phyloP scores from a whole-genome alignment of 139 green algal genomes.

The Trebouxia sp. region DNA sequence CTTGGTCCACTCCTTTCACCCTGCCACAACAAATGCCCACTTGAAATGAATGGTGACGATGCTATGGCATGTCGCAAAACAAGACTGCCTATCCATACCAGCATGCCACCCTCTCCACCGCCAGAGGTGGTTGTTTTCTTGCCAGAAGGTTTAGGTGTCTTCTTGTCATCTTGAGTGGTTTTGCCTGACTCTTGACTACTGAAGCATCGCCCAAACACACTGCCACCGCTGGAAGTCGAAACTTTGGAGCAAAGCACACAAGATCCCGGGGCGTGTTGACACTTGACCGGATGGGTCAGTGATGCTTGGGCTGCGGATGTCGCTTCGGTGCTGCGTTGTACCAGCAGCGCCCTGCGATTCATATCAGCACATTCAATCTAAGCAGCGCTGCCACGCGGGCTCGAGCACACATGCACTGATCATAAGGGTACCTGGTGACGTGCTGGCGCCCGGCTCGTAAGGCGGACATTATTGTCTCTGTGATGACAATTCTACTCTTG shows the following conservation, averaged over 20 bases:
- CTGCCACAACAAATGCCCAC: no score
- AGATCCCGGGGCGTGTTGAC: neutral
- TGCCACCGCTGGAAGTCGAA: neutral
- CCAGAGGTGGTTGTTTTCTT: neutral
- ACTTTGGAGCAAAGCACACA: neutral
- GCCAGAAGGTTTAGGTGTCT: neutral
- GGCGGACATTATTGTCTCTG: no score
- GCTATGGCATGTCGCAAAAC: neutral
- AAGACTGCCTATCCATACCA: neutral
- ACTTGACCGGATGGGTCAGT: neutral
- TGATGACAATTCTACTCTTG: no score
- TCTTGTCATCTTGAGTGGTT: neutral
- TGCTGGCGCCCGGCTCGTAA: no score
- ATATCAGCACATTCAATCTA: no score
- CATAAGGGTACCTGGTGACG: no score
- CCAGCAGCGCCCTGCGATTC: no score
- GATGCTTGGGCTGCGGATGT: no score
- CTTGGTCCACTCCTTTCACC: conserved; percentile 10
- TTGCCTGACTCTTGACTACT: neutral
- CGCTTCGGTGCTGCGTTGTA: no score
- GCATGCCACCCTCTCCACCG: neutral
- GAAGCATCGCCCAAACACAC: neutral
- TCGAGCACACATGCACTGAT: no score
- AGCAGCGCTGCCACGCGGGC: no score
- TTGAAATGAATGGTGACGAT: no score